Evolutionary conservation across 164 flowering plant species (phyloP).

Genomic region (Magnolia kwangsiensis): DNA sequence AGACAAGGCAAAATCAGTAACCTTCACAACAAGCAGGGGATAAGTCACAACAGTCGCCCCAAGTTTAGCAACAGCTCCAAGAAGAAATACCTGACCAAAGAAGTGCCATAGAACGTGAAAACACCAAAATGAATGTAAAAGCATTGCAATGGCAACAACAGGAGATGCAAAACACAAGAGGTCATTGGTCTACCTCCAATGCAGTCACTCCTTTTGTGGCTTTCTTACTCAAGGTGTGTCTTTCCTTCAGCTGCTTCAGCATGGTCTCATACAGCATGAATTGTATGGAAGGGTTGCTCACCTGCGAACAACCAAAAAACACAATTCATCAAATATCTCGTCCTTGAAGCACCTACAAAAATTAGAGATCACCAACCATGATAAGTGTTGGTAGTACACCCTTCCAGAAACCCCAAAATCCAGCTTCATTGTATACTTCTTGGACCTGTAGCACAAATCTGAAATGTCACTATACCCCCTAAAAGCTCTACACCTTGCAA

Average conservation of each 20-base stretch:
- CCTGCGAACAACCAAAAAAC: slow-evolving; percentile 42
- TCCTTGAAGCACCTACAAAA: not conserved
- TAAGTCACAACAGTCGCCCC: slow-evolving; percentile 95
- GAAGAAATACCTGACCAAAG: slow-evolving; percentile 64
- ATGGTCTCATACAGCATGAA: slow-evolving; percentile 95
- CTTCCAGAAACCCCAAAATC: slow-evolving; percentile 86
- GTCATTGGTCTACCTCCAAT: slow-evolving; percentile 53
- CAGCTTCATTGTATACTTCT: slow-evolving; percentile 87
- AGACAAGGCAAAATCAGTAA: slow-evolving; percentile 11
- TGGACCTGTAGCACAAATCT: slow-evolving; percentile 50
- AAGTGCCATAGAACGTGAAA: not conserved
- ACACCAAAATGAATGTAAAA: not conserved
- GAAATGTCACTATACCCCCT: not conserved
- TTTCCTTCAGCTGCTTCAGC: slow-evolving; percentile 73
- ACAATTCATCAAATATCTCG: slow-evolving; percentile 12
- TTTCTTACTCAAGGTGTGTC: slow-evolving; percentile 43
- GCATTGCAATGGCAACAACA: not conserved
- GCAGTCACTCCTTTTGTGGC: slow-evolving; percentile 60
- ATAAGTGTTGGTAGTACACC: slow-evolving; percentile 90
- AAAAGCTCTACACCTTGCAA: not conserved
- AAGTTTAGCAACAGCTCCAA: slow-evolving; percentile 96
- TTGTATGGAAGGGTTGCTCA: slow-evolving; percentile 93
- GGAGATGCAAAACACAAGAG: not conserved
- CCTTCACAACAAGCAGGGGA: slow-evolving; percentile 98
- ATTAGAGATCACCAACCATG: slow-evolving; percentile 56